Evolutionary conservation across 2,329 filamentous ascomycete genomes (phyloP).

Genomic region (Mycosphaerelloides madeirae): DNA sequence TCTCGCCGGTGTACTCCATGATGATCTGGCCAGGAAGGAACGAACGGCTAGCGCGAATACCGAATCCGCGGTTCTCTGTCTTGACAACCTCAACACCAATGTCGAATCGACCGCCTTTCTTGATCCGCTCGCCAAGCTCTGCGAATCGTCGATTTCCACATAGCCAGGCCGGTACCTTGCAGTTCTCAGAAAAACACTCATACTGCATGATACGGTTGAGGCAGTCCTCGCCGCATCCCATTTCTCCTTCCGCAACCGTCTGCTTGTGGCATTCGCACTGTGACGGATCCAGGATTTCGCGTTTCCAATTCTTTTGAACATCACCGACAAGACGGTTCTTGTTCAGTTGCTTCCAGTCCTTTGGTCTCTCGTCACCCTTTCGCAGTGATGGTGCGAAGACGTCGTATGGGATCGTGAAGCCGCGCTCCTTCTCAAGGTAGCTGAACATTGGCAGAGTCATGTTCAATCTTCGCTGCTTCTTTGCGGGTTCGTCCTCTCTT

Average conservation of each 20-base stretch:
- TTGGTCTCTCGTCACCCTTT: constrained; percentile 76
- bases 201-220: constrained; percentile 97
- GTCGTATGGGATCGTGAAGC: constrained; percentile 87
- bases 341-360: constrained; percentile 87
- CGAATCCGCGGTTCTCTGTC: constrained; percentile 81
- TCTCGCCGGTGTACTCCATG: constrained; percentile 96
- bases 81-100: constrained; percentile 94
- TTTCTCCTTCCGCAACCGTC: constrained; percentile 45
- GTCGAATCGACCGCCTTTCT: constrained; percentile 74
- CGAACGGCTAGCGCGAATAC: constrained; percentile 81
- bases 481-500: constrained; percentile 47
- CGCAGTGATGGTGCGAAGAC: constrained; percentile 77
- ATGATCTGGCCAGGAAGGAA: constrained; percentile 92
- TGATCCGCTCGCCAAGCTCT: constrained; percentile 67
- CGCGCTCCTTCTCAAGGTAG: constrained; percentile 54
- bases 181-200: constrained; percentile 89
- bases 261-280: constrained; percentile 64
- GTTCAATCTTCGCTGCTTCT: constrained; percentile 37
- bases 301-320: constrained; percentile 33
- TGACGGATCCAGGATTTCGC: constrained; percentile 26
- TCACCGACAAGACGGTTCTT: constrained; percentile 74
- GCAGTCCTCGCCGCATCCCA: constrained; percentile 82
- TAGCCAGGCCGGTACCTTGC: constrained; percentile 65
- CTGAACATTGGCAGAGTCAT: constrained; percentile 34
- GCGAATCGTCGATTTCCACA: constrained; percentile 89